Base-by-base conservation (phyloP, 176 grass and related monocot species). In the Oryza officinalis region DNA sequence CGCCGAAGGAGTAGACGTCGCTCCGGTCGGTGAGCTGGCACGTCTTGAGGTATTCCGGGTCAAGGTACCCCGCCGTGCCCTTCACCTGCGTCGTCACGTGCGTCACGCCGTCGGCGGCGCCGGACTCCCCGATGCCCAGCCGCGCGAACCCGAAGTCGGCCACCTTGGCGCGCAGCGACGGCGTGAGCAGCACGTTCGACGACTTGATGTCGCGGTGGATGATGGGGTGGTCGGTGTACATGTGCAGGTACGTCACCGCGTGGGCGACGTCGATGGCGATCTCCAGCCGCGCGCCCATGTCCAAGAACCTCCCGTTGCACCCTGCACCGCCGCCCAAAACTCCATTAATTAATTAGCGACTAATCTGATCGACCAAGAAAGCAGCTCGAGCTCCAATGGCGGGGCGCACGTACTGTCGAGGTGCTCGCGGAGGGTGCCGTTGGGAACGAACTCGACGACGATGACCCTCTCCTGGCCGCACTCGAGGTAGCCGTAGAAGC, bases 161-260 rank as follows among this genome's bases (percentile, higher is more conserved):
- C 54, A 98, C 96, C 83, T 98, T 98, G 77, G 96, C 96, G 28
- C 93, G 93, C 2, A 98, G 81, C 26, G 91, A 95, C 64, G 80
- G 43, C 6, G 93, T 98, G 69, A 98, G 89, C 54, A 98, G 89
- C 84, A 99, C 96, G 85, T 99, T 99, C 27, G 97, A 96, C 11
- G 97, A 99, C 76, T 99, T 99, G 81, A 99, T 99, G 88, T 99
- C 93, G 65, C 97, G 86, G 91, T 99, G 97, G 84, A 99, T 99
- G 86, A 96, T 96, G 27, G 96, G 93, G 82, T 88, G 80, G 83
- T 95, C 93, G 0, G 93, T 64, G 83, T 95, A 98, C 87, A 90
- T 96, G 85, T 98, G 96, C 1, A 98, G 96, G 86, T 98, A 95
- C 20, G 96, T 98, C 15, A 96, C 78, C 12, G 86, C 96, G 91